A percentile compares a stretch with the other conserved stretches of the same genome.
Conservation (phyloP, 106 monocot species). For the Dendrobium chrysotoxum region DNA sequence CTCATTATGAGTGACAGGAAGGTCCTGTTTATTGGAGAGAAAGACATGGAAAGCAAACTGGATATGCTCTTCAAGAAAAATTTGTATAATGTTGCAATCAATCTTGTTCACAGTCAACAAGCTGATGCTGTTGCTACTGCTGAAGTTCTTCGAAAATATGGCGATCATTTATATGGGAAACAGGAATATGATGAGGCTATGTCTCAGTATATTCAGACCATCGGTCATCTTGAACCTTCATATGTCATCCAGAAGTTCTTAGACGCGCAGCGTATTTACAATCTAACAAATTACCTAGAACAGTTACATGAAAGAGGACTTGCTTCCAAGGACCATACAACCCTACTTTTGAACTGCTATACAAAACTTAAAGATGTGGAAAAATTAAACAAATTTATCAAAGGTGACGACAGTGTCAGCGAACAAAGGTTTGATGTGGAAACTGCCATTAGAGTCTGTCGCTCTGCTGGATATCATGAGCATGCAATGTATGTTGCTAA, state of each 20-base stretch:
- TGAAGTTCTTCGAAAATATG: conserved; percentile 91
- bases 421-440: conserved; percentile 97
- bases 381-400: conserved; percentile 89
- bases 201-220: conserved; percentile 89
- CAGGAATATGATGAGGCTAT: conserved; percentile 97
- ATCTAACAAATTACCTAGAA: conserved; percentile 91
- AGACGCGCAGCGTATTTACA: conserved; percentile 89
- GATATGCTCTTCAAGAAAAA: conserved; percentile 99
- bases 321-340: conserved; percentile 94
- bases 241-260: conserved; percentile 99
- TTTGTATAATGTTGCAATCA: conserved; percentile 91
- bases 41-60: conserved; percentile 98
- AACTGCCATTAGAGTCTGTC: conserved; percentile 94
- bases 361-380: conserved; percentile 97
- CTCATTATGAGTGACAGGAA: conserved; percentile 80
- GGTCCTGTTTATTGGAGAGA: conserved; percentile 77
- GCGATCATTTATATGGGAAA: conserved; percentile 86
- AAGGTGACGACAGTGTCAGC: conserved; percentile 67
- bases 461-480: conserved; percentile 94
- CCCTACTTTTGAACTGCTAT: conserved; percentile 90
- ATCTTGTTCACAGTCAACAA: conserved; percentile 90
- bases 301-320: conserved; percentile 83
- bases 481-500: conserved; percentile 97
- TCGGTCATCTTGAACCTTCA: conserved; percentile 93
- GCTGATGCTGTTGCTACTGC: conserved; percentile 91